phyloP scores from a whole-genome alignment of 768 basidiomycete genomes.

The Hericium coralloides region DNA sequence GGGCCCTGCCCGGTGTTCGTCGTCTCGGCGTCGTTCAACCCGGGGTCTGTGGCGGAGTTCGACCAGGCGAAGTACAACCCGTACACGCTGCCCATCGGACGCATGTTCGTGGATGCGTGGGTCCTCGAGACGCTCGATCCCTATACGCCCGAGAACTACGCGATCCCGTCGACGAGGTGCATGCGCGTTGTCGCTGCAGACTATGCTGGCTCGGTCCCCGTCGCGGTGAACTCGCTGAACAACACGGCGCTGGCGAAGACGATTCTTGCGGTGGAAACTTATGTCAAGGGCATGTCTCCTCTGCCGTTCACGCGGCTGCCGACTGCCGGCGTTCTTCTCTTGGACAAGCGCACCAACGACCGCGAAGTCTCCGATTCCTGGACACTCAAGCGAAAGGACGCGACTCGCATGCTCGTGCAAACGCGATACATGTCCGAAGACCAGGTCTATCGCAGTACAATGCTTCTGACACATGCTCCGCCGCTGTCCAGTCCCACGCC shows the following conservation, averaged over 20 bases:
- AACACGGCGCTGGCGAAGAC: conserved; percentile 69
- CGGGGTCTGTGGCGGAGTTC: conserved; percentile 50
- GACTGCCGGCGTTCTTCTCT: conserved; percentile 48
- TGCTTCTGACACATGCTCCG: conserved; percentile 33
- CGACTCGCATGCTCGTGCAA: conserved; percentile 44
- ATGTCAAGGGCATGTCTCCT: conserved; percentile 56
- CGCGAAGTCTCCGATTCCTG: conserved; percentile 35
- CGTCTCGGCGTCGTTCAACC: conserved; percentile 75
- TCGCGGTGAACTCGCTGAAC: conserved; percentile 77
- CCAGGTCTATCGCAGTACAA: conserved; percentile 40
- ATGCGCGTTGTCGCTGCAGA: conserved; percentile 81
- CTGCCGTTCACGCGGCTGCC: conserved; percentile 67
- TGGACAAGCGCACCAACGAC: conserved; percentile 43
- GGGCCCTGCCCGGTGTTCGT: conserved; percentile 63
- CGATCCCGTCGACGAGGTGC: conserved; percentile 88
- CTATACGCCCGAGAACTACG: conserved; percentile 87
- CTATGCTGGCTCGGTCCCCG: conserved; percentile 77
- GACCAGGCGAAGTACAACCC: conserved; percentile 68
- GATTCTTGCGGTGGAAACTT: conserved; percentile 66
- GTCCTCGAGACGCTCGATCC: conserved; percentile 94
- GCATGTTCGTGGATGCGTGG: conserved; percentile 89
- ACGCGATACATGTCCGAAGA: conserved; percentile 43
- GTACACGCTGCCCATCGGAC: conserved; percentile 62
- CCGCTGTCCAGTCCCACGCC: conserved; percentile 4
- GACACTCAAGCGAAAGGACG: conserved; percentile 54